A percentile compares a stretch with the other conserved stretches of the same genome.
These are phyloP conservation scores for Gloeophyllum trabeum DNA, from an alignment of 768 basidiomycete species.

Conservation along the genomic window DNA sequence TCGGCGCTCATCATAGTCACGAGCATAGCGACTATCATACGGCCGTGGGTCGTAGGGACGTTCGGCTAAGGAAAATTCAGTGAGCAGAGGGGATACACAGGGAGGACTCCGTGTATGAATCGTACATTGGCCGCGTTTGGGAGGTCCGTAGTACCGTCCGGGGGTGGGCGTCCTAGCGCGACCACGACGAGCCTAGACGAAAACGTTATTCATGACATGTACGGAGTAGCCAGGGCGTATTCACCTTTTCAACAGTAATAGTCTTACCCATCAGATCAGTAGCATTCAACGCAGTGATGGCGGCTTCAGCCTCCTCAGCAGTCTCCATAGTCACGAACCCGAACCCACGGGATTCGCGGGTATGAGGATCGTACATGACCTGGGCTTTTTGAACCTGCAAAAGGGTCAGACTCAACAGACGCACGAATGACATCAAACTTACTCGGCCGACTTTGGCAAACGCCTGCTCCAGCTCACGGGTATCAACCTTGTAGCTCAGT, in stretches of 20 bases:
- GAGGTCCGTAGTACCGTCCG: conserved; percentile 89
- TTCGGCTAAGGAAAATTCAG: conserved; percentile 38
- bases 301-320: conserved; percentile 83
- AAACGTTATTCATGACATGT: neutral
- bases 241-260: conserved; percentile 81
- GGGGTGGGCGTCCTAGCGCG: conserved; percentile 90
- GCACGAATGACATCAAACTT: conserved; percentile 16
- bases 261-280: conserved; percentile 84
- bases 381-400: conserved; percentile 49
- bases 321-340: conserved; percentile 88
- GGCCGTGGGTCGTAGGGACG: conserved; percentile 89
- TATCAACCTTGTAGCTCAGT: conserved; percentile 54
- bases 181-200: conserved; percentile 68
- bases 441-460: conserved; percentile 87
- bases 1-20: conserved; percentile 40
- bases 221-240: conserved; percentile 3
- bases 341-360: conserved; percentile 65
- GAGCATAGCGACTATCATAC: conserved; percentile 79
- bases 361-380: conserved; percentile 59
- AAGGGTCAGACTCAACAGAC: neutral
- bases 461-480: conserved; percentile 76
- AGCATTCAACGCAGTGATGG: conserved; percentile 72
- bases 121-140: conserved; percentile 63
- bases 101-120: conserved; percentile 2
- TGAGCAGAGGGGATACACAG: neutral